A percentile compares a stretch with the other conserved stretches of the same genome.
These are phyloP conservation scores for Claviceps sp. DNA, from an alignment of 2,329 filamentous ascomycete species.

Conservation along the genomic window DNA sequence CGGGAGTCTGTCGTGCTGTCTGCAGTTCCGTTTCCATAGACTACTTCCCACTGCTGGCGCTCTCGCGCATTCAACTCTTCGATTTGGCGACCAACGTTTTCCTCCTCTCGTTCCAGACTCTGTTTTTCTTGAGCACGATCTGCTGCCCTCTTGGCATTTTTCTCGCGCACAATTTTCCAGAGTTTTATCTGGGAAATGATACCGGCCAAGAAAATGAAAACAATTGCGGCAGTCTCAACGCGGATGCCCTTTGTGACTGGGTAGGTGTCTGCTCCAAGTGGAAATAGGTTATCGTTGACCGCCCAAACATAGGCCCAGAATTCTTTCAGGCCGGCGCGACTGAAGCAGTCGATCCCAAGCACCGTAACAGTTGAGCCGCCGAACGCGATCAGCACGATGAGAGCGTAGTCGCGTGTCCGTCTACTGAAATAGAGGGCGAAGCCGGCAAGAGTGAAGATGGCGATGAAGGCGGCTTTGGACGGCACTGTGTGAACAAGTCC, in stretches of 20 bases:
- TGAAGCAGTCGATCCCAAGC: constrained; percentile 84
- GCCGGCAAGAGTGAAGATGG: constrained; percentile 50
- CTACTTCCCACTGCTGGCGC: constrained; percentile 59
- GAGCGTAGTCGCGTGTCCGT: constrained; percentile 62
- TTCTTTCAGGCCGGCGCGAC: constrained; percentile 79
- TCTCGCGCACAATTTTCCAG: constrained; percentile 66
- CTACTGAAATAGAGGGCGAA: constrained; percentile 69
- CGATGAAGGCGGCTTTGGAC: constrained; percentile 63
- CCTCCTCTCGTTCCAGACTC: constrained; percentile 51
- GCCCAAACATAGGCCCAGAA: constrained; percentile 92
- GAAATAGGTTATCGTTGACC: constrained; percentile 70
- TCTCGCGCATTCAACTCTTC: constrained; percentile 50
- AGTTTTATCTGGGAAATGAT: constrained; percentile 74
- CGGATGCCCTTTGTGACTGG: constrained; percentile 76
- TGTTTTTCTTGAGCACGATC: constrained; percentile 36
- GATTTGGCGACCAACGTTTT: constrained; percentile 53
- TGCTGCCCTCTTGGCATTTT: constrained; percentile 38
- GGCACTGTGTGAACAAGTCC: constrained; percentile 53
- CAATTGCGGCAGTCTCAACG: constrained; percentile 66
- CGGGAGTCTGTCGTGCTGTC: constrained; percentile 22
- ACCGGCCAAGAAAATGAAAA: constrained; percentile 62
- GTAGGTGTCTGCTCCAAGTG: constrained; percentile 61
- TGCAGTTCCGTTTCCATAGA: constrained; percentile 50
- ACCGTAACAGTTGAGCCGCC: constrained; percentile 66
- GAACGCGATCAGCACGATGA: constrained; percentile 69